Evolutionary conservation across 805 yeast genomes (phyloP).

Genomic region (Candida oleophila): DNA sequence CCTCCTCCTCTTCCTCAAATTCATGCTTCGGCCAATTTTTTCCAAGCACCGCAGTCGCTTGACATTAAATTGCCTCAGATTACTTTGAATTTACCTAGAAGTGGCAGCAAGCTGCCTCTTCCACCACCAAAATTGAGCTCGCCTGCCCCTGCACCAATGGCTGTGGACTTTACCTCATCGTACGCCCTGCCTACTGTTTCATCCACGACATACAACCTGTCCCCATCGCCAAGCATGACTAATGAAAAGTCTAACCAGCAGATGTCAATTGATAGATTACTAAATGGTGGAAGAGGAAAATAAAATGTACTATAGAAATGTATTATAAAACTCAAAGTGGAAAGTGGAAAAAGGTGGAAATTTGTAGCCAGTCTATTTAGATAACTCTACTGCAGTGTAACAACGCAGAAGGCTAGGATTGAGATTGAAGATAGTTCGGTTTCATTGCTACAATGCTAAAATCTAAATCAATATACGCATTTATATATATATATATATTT

Average conservation of each 20-base stretch:
- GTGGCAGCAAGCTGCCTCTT: neutral
- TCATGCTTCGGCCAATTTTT: neutral
- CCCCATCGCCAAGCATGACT: conserved; percentile 3
- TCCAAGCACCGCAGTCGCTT: neutral
- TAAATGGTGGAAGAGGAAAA: conserved; percentile 22
- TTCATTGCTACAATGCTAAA: too few species aligned
- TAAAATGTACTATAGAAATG: neutral
- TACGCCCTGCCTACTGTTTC: conserved; percentile 8
- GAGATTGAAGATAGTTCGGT: too few species aligned
- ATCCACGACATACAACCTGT: neutral
- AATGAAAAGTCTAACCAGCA: conserved; percentile 12
- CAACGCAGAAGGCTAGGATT: too few species aligned
- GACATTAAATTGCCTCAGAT: conserved; percentile 4
- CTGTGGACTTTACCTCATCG: conserved; percentile 27
- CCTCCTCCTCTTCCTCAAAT: conserved; percentile 1
- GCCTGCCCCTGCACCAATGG: conserved; percentile 16
- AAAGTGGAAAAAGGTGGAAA: neutral
- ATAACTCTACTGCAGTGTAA: too few species aligned
- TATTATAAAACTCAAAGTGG: too few species aligned
- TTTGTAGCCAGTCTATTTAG: too few species aligned
- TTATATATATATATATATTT: too few species aligned
- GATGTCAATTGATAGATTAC: conserved; percentile 41
- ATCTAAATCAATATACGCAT: too few species aligned
- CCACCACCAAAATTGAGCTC: neutral
- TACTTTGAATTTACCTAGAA: neutral